Percentiles rank a stretch among this genome's conserved stretches.
These are phyloP conservation scores for Trichoderma koningii DNA, from an alignment of 2,329 filamentous ascomycete species.

Conservation along the genomic window DNA sequence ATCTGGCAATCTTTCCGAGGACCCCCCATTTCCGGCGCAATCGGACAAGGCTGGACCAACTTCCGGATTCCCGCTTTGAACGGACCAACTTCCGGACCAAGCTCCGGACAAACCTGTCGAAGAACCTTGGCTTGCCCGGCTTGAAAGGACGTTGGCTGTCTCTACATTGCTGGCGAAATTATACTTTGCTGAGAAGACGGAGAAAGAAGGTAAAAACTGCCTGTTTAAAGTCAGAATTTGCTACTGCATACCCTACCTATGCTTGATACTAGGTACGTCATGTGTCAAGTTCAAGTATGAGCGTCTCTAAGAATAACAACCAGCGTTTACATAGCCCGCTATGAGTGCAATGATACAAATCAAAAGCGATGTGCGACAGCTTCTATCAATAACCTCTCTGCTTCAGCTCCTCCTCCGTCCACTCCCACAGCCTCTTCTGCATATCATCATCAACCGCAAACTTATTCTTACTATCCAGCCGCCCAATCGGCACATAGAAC, in stretches of 20 bases:
- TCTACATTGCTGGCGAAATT: no score
- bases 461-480: slow-evolving; percentile 3
- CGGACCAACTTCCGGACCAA: not conserved
- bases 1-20: slow-evolving; percentile 1
- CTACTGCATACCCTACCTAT: no score
- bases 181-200: no score
- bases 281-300: no score
- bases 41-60: slow-evolving; percentile 10
- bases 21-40: slow-evolving; percentile 7
- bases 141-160: not conserved
- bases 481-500: slow-evolving; percentile 5
- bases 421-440: slow-evolving; percentile 15
- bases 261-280: no score
- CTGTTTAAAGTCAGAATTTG: no score
- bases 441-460: not conserved
- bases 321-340: not conserved
- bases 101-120: not conserved
- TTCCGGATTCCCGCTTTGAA: not conserved
- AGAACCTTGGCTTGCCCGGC: not conserved
- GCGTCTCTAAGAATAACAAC: no score
- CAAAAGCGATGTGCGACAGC: no score
- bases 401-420: slow-evolving; percentile 19
- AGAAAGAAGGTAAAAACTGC: no score
- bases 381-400: slow-evolving; percentile 12
- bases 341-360: not conserved